A percentile compares a stretch with the other conserved stretches of the same genome.
Conservation (phyloP, 208 protist species). For the Herpetomonas samuelpessoai region DNA sequence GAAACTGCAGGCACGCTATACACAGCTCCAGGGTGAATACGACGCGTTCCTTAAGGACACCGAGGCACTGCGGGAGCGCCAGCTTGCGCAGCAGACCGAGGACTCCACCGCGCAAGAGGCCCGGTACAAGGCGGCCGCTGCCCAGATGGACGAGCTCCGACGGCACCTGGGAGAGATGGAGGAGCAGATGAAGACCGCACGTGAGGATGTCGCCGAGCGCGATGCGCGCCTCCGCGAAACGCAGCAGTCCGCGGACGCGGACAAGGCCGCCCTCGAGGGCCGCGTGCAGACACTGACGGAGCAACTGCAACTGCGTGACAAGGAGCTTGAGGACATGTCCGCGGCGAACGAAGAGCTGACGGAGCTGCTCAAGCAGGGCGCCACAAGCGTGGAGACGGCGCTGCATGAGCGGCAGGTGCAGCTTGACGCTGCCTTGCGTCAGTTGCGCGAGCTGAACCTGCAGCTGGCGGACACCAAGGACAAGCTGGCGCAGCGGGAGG, state of each 20-base stretch:
- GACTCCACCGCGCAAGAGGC: background rate
- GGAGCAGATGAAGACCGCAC: conserved; percentile 15
- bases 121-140: background rate
- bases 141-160: background rate
- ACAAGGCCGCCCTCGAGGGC: conserved; percentile 6
- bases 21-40: conserved; percentile 51
- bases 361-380: conserved; percentile 44
- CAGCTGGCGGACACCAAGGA: conserved; percentile 3
- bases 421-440: conserved; percentile 7
- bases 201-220: conserved; percentile 21
- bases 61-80: conserved; percentile 16
- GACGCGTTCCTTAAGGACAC: conserved; percentile 30
- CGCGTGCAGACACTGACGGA: conserved; percentile 9
- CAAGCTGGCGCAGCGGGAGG: conserved; percentile 7
- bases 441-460: background rate
- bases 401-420: conserved; percentile 31
- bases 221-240: conserved; percentile 18
- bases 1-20: conserved; percentile 32
- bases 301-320: conserved; percentile 17
- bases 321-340: conserved; percentile 17
- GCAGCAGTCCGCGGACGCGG: conserved; percentile 7
- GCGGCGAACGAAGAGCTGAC: conserved; percentile 40
- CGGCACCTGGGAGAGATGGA: background rate
- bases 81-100: conserved; percentile 15
- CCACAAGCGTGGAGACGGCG: conserved; percentile 39